These are phyloP conservation scores for Leishmania tropica DNA, from an alignment of 208 protist species.

Conservation along the genomic window DNA sequence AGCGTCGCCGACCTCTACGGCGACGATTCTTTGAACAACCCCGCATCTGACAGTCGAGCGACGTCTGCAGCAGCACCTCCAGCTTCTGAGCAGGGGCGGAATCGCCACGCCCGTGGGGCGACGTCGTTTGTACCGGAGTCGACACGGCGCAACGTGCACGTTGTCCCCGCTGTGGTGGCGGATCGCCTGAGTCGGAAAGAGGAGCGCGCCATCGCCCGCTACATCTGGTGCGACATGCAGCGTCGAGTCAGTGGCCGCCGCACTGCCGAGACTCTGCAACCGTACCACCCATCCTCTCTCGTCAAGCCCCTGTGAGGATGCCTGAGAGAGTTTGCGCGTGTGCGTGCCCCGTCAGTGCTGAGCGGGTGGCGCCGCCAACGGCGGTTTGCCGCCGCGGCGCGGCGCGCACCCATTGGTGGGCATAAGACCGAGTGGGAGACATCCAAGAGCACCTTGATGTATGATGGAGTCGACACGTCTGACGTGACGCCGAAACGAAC, in stretches of 20 bases:
- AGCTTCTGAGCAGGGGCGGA: background rate
- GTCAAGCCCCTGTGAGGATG: background rate
- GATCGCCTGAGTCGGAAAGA: constrained; percentile 52
- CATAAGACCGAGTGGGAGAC: too few species aligned
- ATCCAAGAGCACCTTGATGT: background rate
- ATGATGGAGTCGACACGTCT: background rate
- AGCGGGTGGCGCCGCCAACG: background rate
- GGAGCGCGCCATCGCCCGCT: constrained; percentile 52
- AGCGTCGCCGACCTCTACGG: constrained; percentile 49
- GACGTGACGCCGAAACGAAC: background rate
- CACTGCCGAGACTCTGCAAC: background rate
- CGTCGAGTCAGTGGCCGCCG: background rate
- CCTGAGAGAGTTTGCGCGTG: background rate
- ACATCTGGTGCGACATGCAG: constrained; percentile 36
- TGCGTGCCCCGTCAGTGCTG: background rate
- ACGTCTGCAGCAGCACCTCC: background rate
- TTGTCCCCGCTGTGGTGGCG: constrained; percentile 58
- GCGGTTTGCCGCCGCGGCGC: background rate
- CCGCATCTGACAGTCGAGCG: background rate
- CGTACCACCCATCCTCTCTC: background rate
- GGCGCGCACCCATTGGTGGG: background rate
- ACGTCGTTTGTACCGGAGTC: constrained; percentile 12
- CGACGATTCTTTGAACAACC: background rate
- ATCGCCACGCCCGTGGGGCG: background rate
- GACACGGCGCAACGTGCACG: constrained; percentile 31